A percentile compares a stretch with the other conserved stretches of the same genome.
Evolutionary conservation across 2,329 filamentous ascomycete genomes (phyloP).

Genomic region (Colletotrichum spinosum): DNA sequence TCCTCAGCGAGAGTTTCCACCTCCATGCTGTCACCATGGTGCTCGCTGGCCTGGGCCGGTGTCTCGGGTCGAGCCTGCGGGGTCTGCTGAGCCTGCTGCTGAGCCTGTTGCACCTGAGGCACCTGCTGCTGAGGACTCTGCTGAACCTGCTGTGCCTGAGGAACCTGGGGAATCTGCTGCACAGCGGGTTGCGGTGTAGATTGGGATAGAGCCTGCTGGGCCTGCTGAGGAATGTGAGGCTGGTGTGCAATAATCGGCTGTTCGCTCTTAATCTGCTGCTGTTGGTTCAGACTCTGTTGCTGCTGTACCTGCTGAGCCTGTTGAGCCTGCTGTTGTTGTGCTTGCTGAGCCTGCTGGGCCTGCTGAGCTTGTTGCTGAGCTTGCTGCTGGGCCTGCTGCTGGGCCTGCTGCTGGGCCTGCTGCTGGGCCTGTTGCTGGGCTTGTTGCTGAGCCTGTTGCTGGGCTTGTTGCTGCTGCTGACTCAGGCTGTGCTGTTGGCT

Average conservation of each 20-base stretch:
- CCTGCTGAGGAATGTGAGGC: slow-evolving; percentile 26
- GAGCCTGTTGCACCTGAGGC: slow-evolving; percentile 38
- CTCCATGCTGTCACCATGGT: slow-evolving; percentile 63
- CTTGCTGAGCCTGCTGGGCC: slow-evolving; percentile 44
- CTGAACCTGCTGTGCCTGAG: slow-evolving; percentile 35
- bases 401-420: slow-evolving; percentile 44
- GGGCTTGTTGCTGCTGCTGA: slow-evolving; percentile 36
- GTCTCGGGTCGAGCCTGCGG: slow-evolving; percentile 48
- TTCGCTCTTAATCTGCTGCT: slow-evolving; percentile 42
- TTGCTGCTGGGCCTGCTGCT: slow-evolving; percentile 42
- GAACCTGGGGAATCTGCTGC: not conserved
- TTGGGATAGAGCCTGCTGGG: slow-evolving; percentile 32
- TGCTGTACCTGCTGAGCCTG: slow-evolving; percentile 45
- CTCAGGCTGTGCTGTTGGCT: slow-evolving; percentile 46
- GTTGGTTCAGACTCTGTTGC: slow-evolving; percentile 43
- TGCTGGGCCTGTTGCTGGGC: slow-evolving; percentile 46
- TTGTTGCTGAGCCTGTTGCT: too few relatives aligned
- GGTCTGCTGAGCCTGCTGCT: slow-evolving; percentile 45
- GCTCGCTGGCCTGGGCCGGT: slow-evolving; percentile 49
- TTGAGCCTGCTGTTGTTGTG: slow-evolving; percentile 46
- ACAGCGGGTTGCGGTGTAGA: too few relatives aligned
- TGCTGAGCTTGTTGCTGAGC: slow-evolving; percentile 46
- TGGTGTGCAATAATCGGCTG: slow-evolving; percentile 30
- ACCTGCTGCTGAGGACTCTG: slow-evolving; percentile 33
- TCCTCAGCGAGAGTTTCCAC: slow-evolving; percentile 61